Conservation (phyloP, 495 filamentous ascomycete genomes). For the Penicillium tannophilum region DNA sequence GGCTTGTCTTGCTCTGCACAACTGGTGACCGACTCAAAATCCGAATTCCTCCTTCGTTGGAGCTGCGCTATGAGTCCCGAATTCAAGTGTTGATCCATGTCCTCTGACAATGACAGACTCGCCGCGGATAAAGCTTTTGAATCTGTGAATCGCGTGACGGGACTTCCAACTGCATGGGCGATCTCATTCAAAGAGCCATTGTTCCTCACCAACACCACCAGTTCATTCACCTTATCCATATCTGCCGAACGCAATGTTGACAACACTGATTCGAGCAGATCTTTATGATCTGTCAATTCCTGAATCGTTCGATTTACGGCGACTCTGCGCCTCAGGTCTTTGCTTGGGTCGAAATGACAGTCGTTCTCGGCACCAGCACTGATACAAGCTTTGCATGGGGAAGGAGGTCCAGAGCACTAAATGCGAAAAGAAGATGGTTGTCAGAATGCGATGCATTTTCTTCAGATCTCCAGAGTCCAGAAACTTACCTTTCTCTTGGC, state of each 20-base stretch:
- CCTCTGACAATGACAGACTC: conserved; percentile 16
- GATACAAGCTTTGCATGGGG: conserved; percentile 43
- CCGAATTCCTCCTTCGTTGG: conserved; percentile 9
- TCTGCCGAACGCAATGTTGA: conserved; percentile 30
- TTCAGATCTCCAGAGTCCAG: background rate
- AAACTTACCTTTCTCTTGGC: conserved; percentile 45
- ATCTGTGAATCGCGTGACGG: conserved; percentile 23
- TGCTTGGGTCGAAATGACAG: conserved; percentile 44
- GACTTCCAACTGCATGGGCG: conserved; percentile 25
- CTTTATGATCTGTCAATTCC: conserved; percentile 38
- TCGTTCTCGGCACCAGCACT: conserved; percentile 26
- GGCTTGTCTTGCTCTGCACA: conserved; percentile 19
- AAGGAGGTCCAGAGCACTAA: conserved; percentile 43
- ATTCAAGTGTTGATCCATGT: conserved; percentile 10
- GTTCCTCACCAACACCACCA: conserved; percentile 32
- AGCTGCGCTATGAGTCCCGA: background rate
- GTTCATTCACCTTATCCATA: conserved; percentile 22
- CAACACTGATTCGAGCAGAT: conserved; percentile 35
- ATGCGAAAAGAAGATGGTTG: background rate
- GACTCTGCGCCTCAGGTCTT: conserved; percentile 45
- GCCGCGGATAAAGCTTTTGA: conserved; percentile 12
- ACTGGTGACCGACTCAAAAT: conserved; percentile 14
- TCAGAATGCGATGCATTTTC: conserved; percentile 5
- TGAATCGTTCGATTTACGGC: conserved; percentile 39
- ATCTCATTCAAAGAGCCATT: conserved; percentile 28